Base-by-base conservation (phyloP, 331 rosid genomes). In the Pyracantha coccinea region DNA sequence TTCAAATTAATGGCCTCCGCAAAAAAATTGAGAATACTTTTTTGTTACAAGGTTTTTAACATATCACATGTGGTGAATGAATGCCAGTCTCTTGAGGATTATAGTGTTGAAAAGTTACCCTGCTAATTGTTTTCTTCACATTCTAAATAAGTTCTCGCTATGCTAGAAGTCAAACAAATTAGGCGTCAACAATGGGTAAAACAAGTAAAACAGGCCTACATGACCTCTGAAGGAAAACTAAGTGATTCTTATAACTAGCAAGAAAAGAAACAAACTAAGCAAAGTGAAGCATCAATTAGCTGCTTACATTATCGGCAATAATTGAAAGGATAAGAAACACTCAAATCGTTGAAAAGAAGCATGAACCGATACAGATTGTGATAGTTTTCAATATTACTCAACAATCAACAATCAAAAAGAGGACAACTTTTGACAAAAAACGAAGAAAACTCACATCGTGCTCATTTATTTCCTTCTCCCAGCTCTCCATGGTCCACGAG, bases 401-500 rank as follows among this genome's bases (percentile, higher is more conserved):
- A 38, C 45, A 38, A 38, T 10, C 5, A 27, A 27, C 4, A 38
- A 38, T 38, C 45, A 38, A 2, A 38, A 10, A 11, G 14, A 10
- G 13, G 45, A 38, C 13, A 38, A 38, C 45, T 38, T 38, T 38
- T 38, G 14, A 38, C 45, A 38, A 38, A 38, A 38, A 38, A 10
- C 0, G 45, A 10, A 38, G 45, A 38, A 10, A 38, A 10, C 88
- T 78, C 75, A 90, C 98, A 83, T 93, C 92, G 74, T 86, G 86
- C 69, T 73, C 81, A 38, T 71, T 80, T 25, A 80, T 78, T 77
- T 89, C 96, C 83, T 83, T 81, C 79, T 91, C 91, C 98, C 98
- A 93, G 70, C 79, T 32, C 72, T 87, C 66, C 29, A 76, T 32
- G 81, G 73, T 70, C 99, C 99, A 94, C 5, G 84, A 71, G 77